Evolutionary conservation across 306 rosid genomes (phyloP).

Genomic region (Acacia acuminata): DNA sequence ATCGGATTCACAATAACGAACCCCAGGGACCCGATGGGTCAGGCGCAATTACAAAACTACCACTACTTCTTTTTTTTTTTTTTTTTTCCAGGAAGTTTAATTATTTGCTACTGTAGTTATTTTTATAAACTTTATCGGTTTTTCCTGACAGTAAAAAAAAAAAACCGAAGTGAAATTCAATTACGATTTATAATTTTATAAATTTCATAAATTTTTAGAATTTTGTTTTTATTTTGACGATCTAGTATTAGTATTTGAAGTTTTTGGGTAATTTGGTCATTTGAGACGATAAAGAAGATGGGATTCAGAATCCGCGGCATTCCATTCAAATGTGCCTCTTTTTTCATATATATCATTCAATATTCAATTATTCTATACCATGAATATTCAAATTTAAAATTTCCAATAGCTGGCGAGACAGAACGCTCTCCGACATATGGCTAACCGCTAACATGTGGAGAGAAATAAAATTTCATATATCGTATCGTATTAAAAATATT

Average conservation of each 20-base stretch:
- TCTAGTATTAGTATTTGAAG: not conserved
- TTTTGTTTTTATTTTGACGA: too few species aligned
- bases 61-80: too few species aligned
- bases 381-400: not conserved
- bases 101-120: too few species aligned
- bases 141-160: not conserved
- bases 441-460: not conserved
- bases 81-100: not conserved
- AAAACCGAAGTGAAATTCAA: not conserved
- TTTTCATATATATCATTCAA: not conserved
- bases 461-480: not conserved
- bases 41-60: slow-evolving; percentile 24
- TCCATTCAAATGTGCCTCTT: not conserved
- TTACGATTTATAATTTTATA: not conserved
- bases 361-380: not conserved
- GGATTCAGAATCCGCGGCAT: not conserved
- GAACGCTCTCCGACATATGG: not conserved
- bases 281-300: not conserved
- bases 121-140: not conserved
- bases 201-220: too few species aligned
- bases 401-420: not conserved
- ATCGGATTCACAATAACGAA: not conserved
- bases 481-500: not conserved
- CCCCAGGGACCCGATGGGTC: not conserved
- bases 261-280: not conserved